These are phyloP conservation scores for Striga hermonthica DNA, from an alignment of 305 asterid genomes.

Conservation along the genomic window DNA sequence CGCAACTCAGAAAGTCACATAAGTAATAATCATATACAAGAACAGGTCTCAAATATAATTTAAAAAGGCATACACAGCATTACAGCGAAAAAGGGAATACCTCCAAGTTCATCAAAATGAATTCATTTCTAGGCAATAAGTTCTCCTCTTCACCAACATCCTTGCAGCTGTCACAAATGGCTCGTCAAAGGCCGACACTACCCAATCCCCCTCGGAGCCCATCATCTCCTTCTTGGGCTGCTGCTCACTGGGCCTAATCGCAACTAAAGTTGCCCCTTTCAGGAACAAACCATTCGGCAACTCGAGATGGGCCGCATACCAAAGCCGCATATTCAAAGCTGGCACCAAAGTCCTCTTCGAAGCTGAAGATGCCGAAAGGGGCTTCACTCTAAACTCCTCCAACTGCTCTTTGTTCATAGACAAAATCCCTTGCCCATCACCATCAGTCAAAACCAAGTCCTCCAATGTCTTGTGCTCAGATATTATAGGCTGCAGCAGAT, in stretches of 20 bases:
- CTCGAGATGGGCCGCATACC: constrained; percentile 47
- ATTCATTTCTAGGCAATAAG: constrained; percentile 76
- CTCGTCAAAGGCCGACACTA: constrained; percentile 39
- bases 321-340: constrained; percentile 49
- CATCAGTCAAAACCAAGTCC: constrained; percentile 56
- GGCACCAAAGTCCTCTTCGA: constrained; percentile 63
- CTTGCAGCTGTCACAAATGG: constrained; percentile 37
- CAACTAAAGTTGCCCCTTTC: constrained; percentile 55
- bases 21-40: too few species aligned
- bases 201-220: constrained; percentile 41
- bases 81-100: too few species aligned
- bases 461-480: constrained; percentile 63
- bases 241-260: constrained; percentile 49
- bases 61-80: too few species aligned
- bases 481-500: constrained; percentile 62
- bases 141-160: constrained; percentile 62
- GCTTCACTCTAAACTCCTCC: constrained; percentile 76
- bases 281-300: constrained; percentile 49
- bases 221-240: constrained; percentile 39
- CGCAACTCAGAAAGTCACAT: too few species aligned
- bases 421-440: constrained; percentile 69
- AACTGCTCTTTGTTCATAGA: constrained; percentile 65
- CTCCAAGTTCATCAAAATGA: constrained; percentile 44
- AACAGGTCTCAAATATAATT: too few species aligned
- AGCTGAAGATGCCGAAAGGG: constrained; percentile 66